phyloP scores from a whole-genome alignment of 371 early-diverging fungal genomes.

The Mucor racemosus region DNA sequence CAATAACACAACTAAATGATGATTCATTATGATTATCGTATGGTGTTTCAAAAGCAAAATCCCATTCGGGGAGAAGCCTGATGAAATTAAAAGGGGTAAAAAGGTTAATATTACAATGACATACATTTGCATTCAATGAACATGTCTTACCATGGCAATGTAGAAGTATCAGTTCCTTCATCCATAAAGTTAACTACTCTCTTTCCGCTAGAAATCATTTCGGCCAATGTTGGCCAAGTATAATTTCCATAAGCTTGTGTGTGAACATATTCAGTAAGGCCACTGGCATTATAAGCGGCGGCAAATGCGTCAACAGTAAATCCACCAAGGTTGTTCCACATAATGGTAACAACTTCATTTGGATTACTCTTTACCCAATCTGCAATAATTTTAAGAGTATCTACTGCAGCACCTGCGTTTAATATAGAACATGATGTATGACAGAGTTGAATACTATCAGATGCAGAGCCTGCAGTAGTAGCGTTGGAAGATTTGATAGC shows the following conservation, averaged over 20 bases:
- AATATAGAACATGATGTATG: slow-evolving; percentile 66
- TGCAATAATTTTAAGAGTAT: slow-evolving; percentile 55
- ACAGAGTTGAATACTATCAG: slow-evolving; percentile 65
- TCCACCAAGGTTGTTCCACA: slow-evolving; percentile 67
- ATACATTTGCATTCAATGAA: background rate
- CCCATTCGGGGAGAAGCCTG: slow-evolving; percentile 60
- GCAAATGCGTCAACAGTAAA: slow-evolving; percentile 56
- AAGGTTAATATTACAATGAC: background rate
- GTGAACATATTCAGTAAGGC: slow-evolving; percentile 60
- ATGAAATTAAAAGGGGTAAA: background rate
- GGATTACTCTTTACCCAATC: slow-evolving; percentile 63
- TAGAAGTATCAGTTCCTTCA: slow-evolving; percentile 49
- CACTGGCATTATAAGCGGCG: slow-evolving; percentile 59
- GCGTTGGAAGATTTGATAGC: slow-evolving; percentile 44
- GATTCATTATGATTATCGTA: slow-evolving; percentile 48
- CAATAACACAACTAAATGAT: slow-evolving; percentile 53
- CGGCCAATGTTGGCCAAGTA: slow-evolving; percentile 72
- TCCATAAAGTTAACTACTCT: slow-evolving; percentile 72
- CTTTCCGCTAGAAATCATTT: slow-evolving; percentile 69
- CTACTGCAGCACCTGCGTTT: slow-evolving; percentile 61
- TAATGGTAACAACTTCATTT: slow-evolving; percentile 72
- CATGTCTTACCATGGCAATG: slow-evolving; percentile 64
- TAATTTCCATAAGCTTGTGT: slow-evolving; percentile 42
- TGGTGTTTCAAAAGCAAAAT: slow-evolving; percentile 66
- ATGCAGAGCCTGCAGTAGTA: slow-evolving; percentile 16